Evolutionary conservation across 208 protist genomes (phyloP), one percentile per base, ranked within the genome.

Genomic region (Vickermania ingenoplastis): DNA sequence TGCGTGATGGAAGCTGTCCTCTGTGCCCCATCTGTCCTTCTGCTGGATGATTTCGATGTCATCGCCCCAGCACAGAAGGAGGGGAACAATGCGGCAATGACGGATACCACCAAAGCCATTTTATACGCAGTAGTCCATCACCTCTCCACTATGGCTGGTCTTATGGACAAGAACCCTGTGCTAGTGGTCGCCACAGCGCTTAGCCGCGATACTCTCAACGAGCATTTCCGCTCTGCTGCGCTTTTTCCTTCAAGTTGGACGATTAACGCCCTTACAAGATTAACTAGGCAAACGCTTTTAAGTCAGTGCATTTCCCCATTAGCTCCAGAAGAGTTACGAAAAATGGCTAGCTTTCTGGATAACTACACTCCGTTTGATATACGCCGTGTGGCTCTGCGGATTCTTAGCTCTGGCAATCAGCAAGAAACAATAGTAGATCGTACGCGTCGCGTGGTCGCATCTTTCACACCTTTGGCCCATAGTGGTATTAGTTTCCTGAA

Each of bases 311-410:
- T 91, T 3, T 57, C 68, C 28, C 28, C 26, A 7, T 64, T 69
- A 31, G 29, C 70, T 14, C 51, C 23, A 23, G 73, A 76, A 1
- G 66, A 68, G n/a, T 29, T 83, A 30, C 65, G 70, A 41, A 48
- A 73, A 41, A 53, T 82, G 41, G 67, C 65, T 11, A 59, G 72
- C 30, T 61, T 88, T 5, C 83, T 90, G 87, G 82, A 90, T 65
- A 94, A 94, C 71, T 95, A 89, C 72, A 95, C 83, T 4, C 84
- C 88, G 24, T 95, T 95, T 63, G 88, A 95, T 56, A 71, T 90
- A 17, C 63, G 45, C 36, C 77, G 77, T 48, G 62, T 94, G 22
- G 69, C 75, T 14, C 26, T 36, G 56, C 79, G 81, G n/a, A 79
- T 90, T 49, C 59, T 56, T 25, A 65, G 29, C 53, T 52, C 45